phyloP scores from a whole-genome alignment of 176 grass and related monocot genomes.

The Miscanthus lutarioriparius region DNA sequence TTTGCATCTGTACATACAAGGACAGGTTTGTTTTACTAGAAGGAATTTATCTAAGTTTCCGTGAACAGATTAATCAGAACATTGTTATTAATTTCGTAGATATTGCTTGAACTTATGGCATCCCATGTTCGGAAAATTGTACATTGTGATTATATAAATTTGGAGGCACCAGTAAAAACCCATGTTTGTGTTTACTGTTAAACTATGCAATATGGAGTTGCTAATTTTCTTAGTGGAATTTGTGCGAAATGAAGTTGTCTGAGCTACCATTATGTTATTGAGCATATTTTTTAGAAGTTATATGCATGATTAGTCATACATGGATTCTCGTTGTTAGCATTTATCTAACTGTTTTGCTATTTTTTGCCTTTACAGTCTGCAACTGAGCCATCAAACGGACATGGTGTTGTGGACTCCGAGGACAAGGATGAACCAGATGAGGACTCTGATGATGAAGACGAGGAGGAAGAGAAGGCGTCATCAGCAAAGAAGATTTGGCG shows the following conservation, averaged over 20 bases:
- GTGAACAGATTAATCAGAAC: neutral
- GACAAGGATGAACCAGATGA: conserved; percentile 35
- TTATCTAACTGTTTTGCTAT: conserved; percentile 15
- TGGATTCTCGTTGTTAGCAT: neutral
- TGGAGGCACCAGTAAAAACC: neutral
- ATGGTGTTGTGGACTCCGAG: conserved; percentile 3
- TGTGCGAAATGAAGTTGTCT: neutral
- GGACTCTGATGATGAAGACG: conserved; percentile 49
- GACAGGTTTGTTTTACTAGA: neutral
- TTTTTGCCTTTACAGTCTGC: conserved; percentile 45
- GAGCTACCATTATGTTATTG: neutral
- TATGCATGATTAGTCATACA: neutral
- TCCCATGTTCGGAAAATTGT: neutral
- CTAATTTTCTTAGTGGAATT: neutral
- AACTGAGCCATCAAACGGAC: conserved; percentile 39
- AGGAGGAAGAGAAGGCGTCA: conserved; percentile 43
- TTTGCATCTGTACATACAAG: neutral
- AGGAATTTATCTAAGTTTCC: neutral
- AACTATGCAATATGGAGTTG: neutral
- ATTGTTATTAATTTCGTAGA: neutral
- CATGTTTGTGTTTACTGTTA: neutral
- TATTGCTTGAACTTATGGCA: neutral
- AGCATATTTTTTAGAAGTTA: neutral
- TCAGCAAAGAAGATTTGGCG: conserved; percentile 90
- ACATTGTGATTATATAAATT: neutral